A percentile compares a stretch with the other conserved stretches of the same genome.
phyloP scores from a whole-genome alignment of 805 yeast species.

The Grigorovia transvaalensis region DNA sequence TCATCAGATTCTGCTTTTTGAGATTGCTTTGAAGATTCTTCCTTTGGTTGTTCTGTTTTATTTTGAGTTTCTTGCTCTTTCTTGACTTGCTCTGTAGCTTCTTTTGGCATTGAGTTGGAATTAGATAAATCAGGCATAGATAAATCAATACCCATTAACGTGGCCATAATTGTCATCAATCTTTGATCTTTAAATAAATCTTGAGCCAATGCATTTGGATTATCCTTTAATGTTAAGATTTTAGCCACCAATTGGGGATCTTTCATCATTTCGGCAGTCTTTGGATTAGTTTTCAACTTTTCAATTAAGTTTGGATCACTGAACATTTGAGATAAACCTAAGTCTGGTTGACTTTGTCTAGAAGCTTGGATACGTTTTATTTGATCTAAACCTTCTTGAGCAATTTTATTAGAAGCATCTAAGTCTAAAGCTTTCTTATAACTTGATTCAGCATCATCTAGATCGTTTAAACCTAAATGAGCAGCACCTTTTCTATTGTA shows the following conservation, averaged over 20 bases:
- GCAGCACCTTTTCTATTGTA: constrained; percentile 92
- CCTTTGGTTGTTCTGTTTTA: constrained; percentile 8
- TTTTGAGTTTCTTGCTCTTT: constrained; percentile 18
- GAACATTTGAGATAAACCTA: constrained; percentile 71
- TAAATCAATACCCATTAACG: constrained; percentile 73
- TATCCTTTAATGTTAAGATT: constrained; percentile 45
- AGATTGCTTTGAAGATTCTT: constrained; percentile 16
- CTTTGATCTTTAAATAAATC: constrained; percentile 74
- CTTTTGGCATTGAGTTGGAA: constrained; percentile 23
- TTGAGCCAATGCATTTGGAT: constrained; percentile 66
- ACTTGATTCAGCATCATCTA: constrained; percentile 60
- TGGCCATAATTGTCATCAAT: constrained; percentile 78
- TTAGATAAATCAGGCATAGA: constrained; percentile 32
- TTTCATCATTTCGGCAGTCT: constrained; percentile 75
- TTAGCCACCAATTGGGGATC: constrained; percentile 75
- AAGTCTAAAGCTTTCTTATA: constrained; percentile 73
- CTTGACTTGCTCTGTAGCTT: constrained; percentile 19
- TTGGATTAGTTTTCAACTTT: constrained; percentile 72
- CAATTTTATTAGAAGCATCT: constrained; percentile 77
- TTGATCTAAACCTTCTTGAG: constrained; percentile 66
- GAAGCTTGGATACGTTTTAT: constrained; percentile 51
- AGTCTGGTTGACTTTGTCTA: constrained; percentile 47
- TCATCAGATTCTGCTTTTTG: constrained; percentile 15
- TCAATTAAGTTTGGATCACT: constrained; percentile 69
- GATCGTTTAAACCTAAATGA: constrained; percentile 70